These are phyloP conservation scores for Sugiyamaella castrensis DNA, from an alignment of 1,139 yeast species.

Conservation along the genomic window DNA sequence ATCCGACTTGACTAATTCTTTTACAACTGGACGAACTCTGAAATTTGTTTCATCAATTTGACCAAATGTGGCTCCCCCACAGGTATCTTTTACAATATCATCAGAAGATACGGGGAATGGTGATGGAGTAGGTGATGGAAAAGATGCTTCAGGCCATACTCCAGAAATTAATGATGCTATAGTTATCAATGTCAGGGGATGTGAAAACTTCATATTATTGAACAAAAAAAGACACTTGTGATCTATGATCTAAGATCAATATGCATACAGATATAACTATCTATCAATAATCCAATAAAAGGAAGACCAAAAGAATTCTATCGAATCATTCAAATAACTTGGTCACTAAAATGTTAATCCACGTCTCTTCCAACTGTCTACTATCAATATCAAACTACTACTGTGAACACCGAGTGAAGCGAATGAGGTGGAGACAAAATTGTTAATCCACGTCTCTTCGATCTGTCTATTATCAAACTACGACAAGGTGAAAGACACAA, in stretches of 20 bases:
- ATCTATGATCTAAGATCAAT: background rate
- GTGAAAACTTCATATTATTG: background rate
- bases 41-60: slow-evolving; percentile 52
- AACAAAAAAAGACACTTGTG: background rate
- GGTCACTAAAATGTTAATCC: no score
- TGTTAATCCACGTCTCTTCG: no score
- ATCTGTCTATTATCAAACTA: no score
- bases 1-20: slow-evolving; percentile 47
- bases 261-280: no score
- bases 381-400: no score
- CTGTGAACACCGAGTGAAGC: no score
- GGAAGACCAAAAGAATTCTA: no score
- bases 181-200: background rate
- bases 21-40: slow-evolving; percentile 52
- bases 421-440: no score
- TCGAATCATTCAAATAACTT: no score
- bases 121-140: slow-evolving; percentile 13
- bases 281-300: no score
- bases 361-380: no score
- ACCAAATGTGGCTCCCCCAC: slow-evolving; percentile 50
- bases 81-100: slow-evolving; percentile 37
- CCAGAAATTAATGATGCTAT: background rate
- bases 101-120: slow-evolving; percentile 8
- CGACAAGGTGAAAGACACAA: no score
- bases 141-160: background rate